Evolutionary conservation across 768 basidiomycete genomes (phyloP).

Genomic region (Coprinopsis marcescibilis): DNA sequence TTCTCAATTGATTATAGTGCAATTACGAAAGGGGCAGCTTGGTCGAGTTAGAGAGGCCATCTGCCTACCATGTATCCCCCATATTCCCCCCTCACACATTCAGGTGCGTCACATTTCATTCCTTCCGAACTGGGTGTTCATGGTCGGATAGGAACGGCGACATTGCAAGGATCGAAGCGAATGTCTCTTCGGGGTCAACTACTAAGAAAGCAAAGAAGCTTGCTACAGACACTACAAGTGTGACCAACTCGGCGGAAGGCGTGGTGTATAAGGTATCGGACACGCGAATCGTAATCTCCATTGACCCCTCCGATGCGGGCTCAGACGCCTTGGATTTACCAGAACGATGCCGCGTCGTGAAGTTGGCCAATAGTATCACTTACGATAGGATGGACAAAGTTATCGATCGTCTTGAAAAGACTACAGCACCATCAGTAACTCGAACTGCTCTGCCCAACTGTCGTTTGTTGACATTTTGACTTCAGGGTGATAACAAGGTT

Average conservation of each 20-base stretch:
- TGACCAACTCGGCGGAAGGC: conserved; percentile 55
- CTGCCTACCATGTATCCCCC: conserved; percentile 67
- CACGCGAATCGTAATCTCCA: conserved; percentile 73
- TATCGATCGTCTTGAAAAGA: conserved; percentile 54
- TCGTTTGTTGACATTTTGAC: conserved; percentile 10
- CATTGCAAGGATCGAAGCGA: conserved; percentile 77
- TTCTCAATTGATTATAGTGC: not conserved
- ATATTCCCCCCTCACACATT: conserved; percentile 84
- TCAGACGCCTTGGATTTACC: conserved; percentile 73
- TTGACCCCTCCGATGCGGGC: conserved; percentile 56
- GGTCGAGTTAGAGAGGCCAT: conserved; percentile 79
- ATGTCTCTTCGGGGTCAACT: conserved; percentile 29
- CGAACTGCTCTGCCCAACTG: not conserved
- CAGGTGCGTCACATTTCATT: no score
- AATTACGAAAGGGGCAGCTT: conserved; percentile 47
- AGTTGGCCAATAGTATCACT: conserved; percentile 89
- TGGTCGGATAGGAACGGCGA: conserved; percentile 93
- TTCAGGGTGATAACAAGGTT: conserved; percentile 33
- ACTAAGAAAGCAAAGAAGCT: conserved; percentile 41
- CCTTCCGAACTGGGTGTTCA: no score
- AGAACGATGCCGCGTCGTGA: conserved; percentile 78
- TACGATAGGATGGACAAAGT: conserved; percentile 92
- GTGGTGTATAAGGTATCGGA: conserved; percentile 91
- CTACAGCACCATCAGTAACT: conserved; percentile 18
- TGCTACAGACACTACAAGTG: conserved; percentile 19